These are phyloP conservation scores for Monosporascus sp. DNA, from an alignment of 2,329 filamentous ascomycete genomes.

Conservation along the genomic window DNA sequence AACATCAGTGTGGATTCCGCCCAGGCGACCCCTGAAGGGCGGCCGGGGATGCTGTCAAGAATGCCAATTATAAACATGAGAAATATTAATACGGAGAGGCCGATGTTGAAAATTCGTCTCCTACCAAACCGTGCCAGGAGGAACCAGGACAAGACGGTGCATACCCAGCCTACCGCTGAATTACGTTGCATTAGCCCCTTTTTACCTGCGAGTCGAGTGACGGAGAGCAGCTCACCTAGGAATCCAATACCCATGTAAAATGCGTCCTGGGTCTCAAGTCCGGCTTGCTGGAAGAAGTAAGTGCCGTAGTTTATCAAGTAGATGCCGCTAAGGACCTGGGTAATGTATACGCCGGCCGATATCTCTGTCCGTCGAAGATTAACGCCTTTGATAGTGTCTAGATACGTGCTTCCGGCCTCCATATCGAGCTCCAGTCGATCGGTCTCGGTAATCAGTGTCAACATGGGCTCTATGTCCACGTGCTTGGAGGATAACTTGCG, in stretches of 20 bases:
- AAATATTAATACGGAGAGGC: conserved; percentile 37
- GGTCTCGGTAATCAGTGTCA: conserved; percentile 53
- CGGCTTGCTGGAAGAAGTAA: conserved; percentile 55
- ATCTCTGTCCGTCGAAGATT: conserved; percentile 51
- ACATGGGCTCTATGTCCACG: conserved; percentile 40
- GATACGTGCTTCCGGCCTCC: conserved; percentile 42
- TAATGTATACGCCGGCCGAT: conserved; percentile 55
- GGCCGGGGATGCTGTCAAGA: conserved; percentile 37
- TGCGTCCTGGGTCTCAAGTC: conserved; percentile 40
- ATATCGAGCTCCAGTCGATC: conserved; percentile 49
- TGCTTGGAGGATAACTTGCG: conserved; percentile 39
- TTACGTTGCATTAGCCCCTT: conserved; percentile 4
- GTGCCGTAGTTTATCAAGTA: conserved; percentile 61
- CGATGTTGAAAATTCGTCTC: conserved; percentile 42
- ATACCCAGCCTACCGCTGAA: conserved; percentile 42
- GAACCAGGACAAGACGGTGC: conserved; percentile 49
- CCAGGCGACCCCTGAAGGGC: conserved; percentile 35
- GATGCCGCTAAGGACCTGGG: conserved; percentile 59
- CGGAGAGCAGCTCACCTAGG: conserved; percentile 24
- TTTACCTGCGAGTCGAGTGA: not conserved
- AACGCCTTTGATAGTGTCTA: conserved; percentile 44
- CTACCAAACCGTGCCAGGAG: conserved; percentile 45
- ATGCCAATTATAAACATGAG: conserved; percentile 43
- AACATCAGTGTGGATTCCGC: conserved; percentile 45
- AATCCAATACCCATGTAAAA: conserved; percentile 53